Percentiles rank a stretch among this genome's conserved stretches.
Evolutionary conservation across 2,329 filamentous ascomycete genomes (phyloP).

Genomic region (Alternaria incomplexa): DNA sequence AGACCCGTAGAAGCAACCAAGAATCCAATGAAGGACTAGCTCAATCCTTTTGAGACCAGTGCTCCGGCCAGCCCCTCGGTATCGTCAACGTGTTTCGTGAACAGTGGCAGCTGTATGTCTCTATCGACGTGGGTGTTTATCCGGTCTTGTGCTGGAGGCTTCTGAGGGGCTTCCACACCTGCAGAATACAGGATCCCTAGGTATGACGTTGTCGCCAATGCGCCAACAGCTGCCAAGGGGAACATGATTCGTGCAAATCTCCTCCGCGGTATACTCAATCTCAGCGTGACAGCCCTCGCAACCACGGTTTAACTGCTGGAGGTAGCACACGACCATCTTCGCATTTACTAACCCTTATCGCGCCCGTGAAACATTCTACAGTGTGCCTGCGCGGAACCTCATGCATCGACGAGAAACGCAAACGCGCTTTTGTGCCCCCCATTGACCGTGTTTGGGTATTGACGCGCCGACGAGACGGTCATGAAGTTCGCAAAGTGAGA

Average conservation of each 20-base stretch:
- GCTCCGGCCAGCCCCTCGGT: not conserved
- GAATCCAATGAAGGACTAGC: constrained; percentile 1
- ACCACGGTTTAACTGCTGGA: not conserved
- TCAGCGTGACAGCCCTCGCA: constrained; percentile 2
- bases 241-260: constrained; percentile 15
- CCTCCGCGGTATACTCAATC: not conserved
- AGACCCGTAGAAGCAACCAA: not conserved
- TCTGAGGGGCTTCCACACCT: not conserved
- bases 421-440: not conserved
- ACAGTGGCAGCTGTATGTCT: not conserved
- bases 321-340: not conserved
- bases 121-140: not conserved
- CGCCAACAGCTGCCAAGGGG: constrained; percentile 10
- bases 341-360: not conserved
- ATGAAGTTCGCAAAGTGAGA: constrained; percentile 69
- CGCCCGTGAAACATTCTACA: not conserved
- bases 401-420: not conserved
- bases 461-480: constrained; percentile 14
- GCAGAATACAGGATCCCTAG: not conserved
- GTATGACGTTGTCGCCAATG: constrained; percentile 13
- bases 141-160: not conserved
- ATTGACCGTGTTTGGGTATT: not conserved
- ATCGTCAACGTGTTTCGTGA: not conserved
- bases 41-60: not conserved
- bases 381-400: not conserved